Evolutionary conservation across 2,329 filamentous ascomycete genomes (phyloP), one percentile per base, ranked within the genome.

Genomic region (Colletotrichum sp.): DNA sequence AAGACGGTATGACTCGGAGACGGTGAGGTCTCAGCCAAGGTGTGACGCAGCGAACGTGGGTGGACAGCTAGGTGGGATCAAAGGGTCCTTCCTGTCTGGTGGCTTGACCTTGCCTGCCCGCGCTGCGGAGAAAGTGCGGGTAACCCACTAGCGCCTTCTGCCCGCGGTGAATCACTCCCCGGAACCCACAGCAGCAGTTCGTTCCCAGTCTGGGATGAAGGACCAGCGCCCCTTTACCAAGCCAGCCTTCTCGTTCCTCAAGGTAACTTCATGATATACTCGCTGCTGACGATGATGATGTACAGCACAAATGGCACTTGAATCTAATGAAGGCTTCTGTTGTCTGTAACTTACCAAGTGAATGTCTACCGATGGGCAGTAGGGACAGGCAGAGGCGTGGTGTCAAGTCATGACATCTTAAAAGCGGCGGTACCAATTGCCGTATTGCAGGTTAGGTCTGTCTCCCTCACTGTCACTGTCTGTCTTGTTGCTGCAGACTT

Each of bases 71-170:
- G 55, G 39, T 34, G n/a, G 60, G 44, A 28, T 55, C 30, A 24
- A 30, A 49, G 60, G 13, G 30, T 52, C 44, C 44, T 52, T n/a
- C 39, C 18, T n/a, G 62, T 15, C 36, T 8, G 21, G 64, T 69
- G 64, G 73, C 57, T 73, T n/a, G 21, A 73, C 70, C 65, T 69
- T 57, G 70, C 57, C 64, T 32, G 34, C 57, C 63, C 26, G 32
- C 68, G 63, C 65, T 74, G 74, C 70, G 74, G 74, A 73, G 74
- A 74, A 76, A 74, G 70, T 74, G 49, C 71, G 74, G 74, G 70
- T 69, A 30, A 69, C 64, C 21, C 9, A 26, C 39, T 59, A 49
- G 30, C 15, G 39, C 59, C 4, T 63, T 34, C 59, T 62, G 5
- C 32, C 59, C 34, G 8, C 28, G 60, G 60, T 71, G 52, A 72